Conservation (phyloP, 352 stramenopile genomes). For the Lagenidium sp. region DNA sequence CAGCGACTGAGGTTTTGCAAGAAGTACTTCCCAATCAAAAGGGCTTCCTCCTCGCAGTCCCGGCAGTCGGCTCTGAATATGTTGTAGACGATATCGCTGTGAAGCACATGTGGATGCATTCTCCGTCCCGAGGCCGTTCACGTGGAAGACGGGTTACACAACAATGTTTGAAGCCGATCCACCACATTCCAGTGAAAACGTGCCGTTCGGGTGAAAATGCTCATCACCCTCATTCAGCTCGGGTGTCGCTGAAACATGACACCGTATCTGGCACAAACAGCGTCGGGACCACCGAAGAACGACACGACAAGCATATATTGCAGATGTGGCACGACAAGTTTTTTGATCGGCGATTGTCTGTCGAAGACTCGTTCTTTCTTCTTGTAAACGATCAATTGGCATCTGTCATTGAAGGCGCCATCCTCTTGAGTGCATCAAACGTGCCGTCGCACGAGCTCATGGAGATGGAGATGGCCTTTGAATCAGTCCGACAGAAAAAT, state of each 20-base stretch:
- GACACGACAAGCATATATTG: conserved; percentile 12
- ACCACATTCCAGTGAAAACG: not conserved
- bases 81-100: no score
- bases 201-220: not conserved
- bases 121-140: no score
- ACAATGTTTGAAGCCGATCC: no score
- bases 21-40: conserved; percentile 13
- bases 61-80: conserved; percentile 2
- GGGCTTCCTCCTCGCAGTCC: conserved; percentile 1
- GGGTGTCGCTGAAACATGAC: not conserved
- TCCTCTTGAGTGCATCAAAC: conserved; percentile 19
- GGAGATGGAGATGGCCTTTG: conserved; percentile 40
- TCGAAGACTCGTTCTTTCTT: conserved; percentile 36
- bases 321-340: conserved; percentile 60
- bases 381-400: conserved; percentile 27
- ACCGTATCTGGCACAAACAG: not conserved
- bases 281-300: not conserved
- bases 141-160: no score
- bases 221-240: not conserved
- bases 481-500: conserved; percentile 7
- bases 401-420: conserved; percentile 28
- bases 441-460: conserved; percentile 41
- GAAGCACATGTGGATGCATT: no score
- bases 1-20: conserved; percentile 2
- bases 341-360: conserved; percentile 15